Base-by-base conservation (phyloP, 2,329 filamentous ascomycete species). In the Neurospora sp. region DNA sequence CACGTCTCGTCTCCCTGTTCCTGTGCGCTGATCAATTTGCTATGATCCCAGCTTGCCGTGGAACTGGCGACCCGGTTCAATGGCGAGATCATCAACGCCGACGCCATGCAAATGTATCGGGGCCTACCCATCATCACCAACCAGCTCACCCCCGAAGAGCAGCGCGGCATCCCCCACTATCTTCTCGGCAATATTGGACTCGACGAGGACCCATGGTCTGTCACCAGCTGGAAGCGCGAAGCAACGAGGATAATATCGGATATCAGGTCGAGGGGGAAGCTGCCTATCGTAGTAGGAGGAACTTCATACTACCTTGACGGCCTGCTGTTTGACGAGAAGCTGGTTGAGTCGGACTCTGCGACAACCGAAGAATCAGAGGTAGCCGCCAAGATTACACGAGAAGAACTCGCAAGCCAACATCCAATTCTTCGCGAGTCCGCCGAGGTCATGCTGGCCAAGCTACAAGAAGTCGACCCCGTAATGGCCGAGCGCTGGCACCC, bases 91-190 rank as follows among this genome's bases (percentile, higher is more conserved):
- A 93, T 99, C 81, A 99, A 99, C 78, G 92, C 92, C 66, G 96
- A 99, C 83, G 96, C 96, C 46, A 97, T 99, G 93, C 96, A 99
- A 79, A 89, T 99, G 81, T 99, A 99, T 79, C 86, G 87, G 68
- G 96, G 96, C 2, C 83, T 99, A 62, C 93, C 96, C 5, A 90
- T 98, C 73, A 95, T 98, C 75, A 99, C 96, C 36, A 99, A 99
- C 80, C 97, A 98, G 78, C 91, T 98, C 70, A 88, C 92, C 0
- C 68, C 77, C 0, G 85, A 88, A 23, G 95, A 98, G 78, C 89
- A 89, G 76, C 87, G 90, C 71, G 92, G 91, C 10, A 84, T 99
- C 11, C 91, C 91, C 4, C 96, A 99, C 78, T 95, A 99, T 79
- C 83, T 99, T 3, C 86, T 99, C 33, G 92, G 92, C 68, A 90